Percentiles rank a stretch among this genome's conserved stretches.
These are phyloP conservation scores for Plasmodium knowlesi DNA, from an alignment of 169 alveolate species.

Conservation along the genomic window DNA sequence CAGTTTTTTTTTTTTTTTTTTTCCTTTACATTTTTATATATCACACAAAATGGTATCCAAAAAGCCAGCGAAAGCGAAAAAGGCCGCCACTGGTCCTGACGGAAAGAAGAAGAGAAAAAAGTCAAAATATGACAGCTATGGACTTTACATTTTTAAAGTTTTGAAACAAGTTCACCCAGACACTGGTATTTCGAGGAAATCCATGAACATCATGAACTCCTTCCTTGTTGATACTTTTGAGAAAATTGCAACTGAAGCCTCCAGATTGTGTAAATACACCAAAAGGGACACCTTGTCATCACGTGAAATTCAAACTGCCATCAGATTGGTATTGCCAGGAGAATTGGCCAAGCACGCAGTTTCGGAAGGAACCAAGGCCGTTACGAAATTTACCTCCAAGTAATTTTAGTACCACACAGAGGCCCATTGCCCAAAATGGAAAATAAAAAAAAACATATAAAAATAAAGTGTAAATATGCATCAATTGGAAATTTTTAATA, in stretches of 20 bases:
- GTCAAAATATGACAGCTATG: conserved; percentile 79
- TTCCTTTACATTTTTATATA: background rate
- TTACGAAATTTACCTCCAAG: conserved; percentile 96
- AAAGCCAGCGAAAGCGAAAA: conserved; percentile 68
- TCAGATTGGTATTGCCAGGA: conserved; percentile 99
- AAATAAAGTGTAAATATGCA: background rate
- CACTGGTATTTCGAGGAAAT: conserved; percentile 96
- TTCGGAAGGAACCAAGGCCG: conserved; percentile 99
- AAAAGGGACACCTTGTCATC: conserved; percentile 96
- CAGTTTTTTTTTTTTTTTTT: background rate
- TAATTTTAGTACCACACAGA: conserved; percentile 76
- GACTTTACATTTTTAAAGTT: conserved; percentile 92
- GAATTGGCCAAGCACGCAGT: conserved; percentile 99
- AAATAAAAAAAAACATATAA: conserved; percentile 7
- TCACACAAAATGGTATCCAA: conserved; percentile 64
- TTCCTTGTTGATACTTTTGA: conserved; percentile 97
- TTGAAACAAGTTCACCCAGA: conserved; percentile 98
- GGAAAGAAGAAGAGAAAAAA: conserved; percentile 70
- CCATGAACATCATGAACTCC: conserved; percentile 97
- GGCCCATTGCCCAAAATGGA: background rate
- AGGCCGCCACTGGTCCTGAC: conserved; percentile 80
- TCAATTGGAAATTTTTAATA: background rate
- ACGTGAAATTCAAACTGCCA: conserved; percentile 99
- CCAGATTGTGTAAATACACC: conserved; percentile 95
- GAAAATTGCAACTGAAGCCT: conserved; percentile 96